phyloP scores from a whole-genome alignment of 2,329 filamentous ascomycete species.

The Fusarium sambucinum region DNA sequence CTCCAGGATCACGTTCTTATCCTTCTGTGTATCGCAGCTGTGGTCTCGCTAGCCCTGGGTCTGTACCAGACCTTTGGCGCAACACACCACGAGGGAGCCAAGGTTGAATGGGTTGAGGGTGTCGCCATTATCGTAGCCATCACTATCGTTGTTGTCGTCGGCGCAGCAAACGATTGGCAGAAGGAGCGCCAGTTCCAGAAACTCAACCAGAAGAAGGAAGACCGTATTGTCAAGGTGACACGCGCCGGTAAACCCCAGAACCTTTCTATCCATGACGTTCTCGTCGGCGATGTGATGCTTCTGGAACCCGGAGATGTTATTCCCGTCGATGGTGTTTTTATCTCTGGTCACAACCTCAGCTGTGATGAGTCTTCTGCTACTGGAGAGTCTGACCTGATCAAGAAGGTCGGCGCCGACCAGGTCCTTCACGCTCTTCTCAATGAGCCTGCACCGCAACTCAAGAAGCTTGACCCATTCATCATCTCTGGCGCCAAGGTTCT shows the following conservation, averaged over 20 bases:
- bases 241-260: constrained; percentile 73
- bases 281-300: constrained; percentile 77
- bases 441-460: constrained; percentile 59
- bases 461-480: constrained; percentile 73
- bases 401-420: constrained; percentile 71
- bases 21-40: constrained; percentile 72
- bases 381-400: constrained; percentile 78
- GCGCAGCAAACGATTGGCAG: constrained; percentile 75
- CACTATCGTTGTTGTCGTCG: constrained; percentile 71
- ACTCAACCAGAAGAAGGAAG: constrained; percentile 72
- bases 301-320: constrained; percentile 77
- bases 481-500: constrained; percentile 67
- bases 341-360: constrained; percentile 64
- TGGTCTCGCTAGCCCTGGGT: constrained; percentile 74
- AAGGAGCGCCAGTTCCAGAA: constrained; percentile 75
- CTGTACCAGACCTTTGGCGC: constrained; percentile 73
- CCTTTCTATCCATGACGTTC: constrained; percentile 74
- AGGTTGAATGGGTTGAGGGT: constrained; percentile 74
- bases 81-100: constrained; percentile 55
- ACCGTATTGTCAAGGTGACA: constrained; percentile 73
- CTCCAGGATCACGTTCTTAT: constrained; percentile 77
- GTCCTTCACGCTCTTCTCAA: constrained; percentile 64
- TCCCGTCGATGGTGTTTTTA: constrained; percentile 77
- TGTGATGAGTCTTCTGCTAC: constrained; percentile 81
- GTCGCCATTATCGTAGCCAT: constrained; percentile 76